Conservation (phyloP, 352 stramenopile genomes). For the Ochromonadaceae sp. region DNA sequence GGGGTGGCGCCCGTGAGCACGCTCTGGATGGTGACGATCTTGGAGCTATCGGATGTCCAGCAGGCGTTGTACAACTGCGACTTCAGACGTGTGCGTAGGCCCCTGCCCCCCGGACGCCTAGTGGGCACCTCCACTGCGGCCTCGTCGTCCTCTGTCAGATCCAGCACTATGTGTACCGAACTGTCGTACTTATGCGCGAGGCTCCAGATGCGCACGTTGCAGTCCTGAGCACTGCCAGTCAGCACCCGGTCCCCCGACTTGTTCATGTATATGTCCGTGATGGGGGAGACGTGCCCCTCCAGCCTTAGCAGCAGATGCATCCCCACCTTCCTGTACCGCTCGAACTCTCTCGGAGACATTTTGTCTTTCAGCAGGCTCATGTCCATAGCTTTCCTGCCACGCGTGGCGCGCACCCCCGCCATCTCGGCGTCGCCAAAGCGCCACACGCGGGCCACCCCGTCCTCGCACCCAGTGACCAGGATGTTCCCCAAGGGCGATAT, state of each 20-base stretch:
- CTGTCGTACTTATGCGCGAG: slow-evolving; percentile 31
- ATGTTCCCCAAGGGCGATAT: slow-evolving; percentile 56
- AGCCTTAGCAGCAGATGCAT: slow-evolving; percentile 27
- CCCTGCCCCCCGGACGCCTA: no score
- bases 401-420: neutral
- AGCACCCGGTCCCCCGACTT: slow-evolving; percentile 66
- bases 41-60: slow-evolving; percentile 52
- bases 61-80: slow-evolving; percentile 36
- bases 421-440: slow-evolving; percentile 27
- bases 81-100: no score
- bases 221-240: slow-evolving; percentile 81
- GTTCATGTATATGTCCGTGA: slow-evolving; percentile 83
- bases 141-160: slow-evolving; percentile 19
- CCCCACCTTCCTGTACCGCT: neutral
- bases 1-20: no score
- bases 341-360: neutral
- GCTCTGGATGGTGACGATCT: slow-evolving; percentile 53
- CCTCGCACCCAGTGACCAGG: slow-evolving; percentile 75
- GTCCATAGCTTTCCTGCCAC: neutral
- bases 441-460: slow-evolving; percentile 77
- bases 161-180: slow-evolving; percentile 24
- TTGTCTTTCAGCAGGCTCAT: neutral
- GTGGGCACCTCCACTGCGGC: no score
- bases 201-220: slow-evolving; percentile 51
- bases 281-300: slow-evolving; percentile 67